Conservation (phyloP, 768 basidiomycete genomes). For the Bullera alba region DNA sequence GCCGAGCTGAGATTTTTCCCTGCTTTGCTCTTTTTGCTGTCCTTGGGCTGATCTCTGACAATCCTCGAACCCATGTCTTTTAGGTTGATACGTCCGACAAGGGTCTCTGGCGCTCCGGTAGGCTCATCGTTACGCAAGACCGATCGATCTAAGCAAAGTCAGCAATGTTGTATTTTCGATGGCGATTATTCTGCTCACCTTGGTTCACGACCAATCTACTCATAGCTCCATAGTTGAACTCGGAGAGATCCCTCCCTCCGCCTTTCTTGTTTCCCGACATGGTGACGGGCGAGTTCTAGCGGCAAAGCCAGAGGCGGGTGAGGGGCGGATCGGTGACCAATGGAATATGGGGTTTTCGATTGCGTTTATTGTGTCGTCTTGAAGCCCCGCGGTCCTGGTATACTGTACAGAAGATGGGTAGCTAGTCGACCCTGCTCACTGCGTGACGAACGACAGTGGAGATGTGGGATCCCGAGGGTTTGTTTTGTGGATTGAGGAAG, state of each 20-base stretch:
- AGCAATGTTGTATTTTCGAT: not conserved
- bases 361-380: no score
- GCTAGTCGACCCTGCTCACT: no score
- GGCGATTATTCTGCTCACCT: constrained; percentile 37
- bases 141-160: constrained; percentile 30
- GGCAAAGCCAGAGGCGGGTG: no score
- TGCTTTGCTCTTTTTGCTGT: constrained; percentile 89
- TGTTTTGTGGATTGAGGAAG: no score
- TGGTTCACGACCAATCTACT: constrained; percentile 92
- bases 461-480: no score
- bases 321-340: no score
- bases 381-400: no score
- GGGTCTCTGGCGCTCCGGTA: constrained; percentile 88
- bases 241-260: constrained; percentile 68
- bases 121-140: constrained; percentile 83
- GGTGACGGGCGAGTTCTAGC: constrained; percentile 13
- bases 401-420: no score
- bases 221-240: constrained; percentile 93
- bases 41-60: constrained; percentile 71
- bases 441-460: no score
- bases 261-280: constrained; percentile 40
- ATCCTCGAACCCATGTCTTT: constrained; percentile 91
- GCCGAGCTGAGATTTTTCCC: constrained; percentile 52
- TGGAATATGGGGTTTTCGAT: no score
- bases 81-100: constrained; percentile 81